Evolutionary conservation across 148 eudicot genomes (phyloP), one percentile per base, ranked within the genome.

Genomic region (Cornus kousa): DNA sequence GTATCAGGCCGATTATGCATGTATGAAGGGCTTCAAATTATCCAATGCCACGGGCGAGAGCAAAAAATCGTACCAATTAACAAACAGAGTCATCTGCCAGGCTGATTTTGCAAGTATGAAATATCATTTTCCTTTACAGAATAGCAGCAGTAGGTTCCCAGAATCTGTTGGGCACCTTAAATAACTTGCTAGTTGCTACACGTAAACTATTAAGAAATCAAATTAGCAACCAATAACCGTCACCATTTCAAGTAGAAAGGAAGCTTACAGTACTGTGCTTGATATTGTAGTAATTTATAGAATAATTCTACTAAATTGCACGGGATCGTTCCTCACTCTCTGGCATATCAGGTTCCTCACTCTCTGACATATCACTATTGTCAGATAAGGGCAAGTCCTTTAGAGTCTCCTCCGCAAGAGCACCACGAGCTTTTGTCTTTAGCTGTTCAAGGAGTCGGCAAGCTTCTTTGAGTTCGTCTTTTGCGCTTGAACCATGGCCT

Each of bases 401-500:
- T 23, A 77, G 78, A 68, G 65, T 67, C 13, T 79, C 81, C 20
- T 84, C 82, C 35, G 80, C 19, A 24, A 83, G 77, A 67, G 50
- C 77, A 67, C 83, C 87, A 68, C 68, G 81, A 35, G 89, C 88
- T 83, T 90, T 84, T 75, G 57, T 71, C 88, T 90, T 89, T 60
- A 96, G 79, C 78, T 94, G 87, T 31, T 91, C 91, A 53, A 92
- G 89, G 55, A 92, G 69, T 77, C 86, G 79, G 23, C 71, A 78
- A 17, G 99, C 99, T 87, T 96, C 98, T 65, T 76, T 88, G 57
- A 86, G 84, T 83, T 86, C 92, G 32, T 90, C 98, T 81, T 86
- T 46, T 67, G 88, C 94, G 65, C 78, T 87, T 24, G 81, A 67
- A 72, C 99, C 99, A 57, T 92, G 98, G 62, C 93, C 93, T 71